Percentiles rank a stretch among this genome's conserved stretches.
These are phyloP conservation scores for Blastocystis sp. DNA, from an alignment of 352 stramenopile genomes.

Conservation along the genomic window DNA sequence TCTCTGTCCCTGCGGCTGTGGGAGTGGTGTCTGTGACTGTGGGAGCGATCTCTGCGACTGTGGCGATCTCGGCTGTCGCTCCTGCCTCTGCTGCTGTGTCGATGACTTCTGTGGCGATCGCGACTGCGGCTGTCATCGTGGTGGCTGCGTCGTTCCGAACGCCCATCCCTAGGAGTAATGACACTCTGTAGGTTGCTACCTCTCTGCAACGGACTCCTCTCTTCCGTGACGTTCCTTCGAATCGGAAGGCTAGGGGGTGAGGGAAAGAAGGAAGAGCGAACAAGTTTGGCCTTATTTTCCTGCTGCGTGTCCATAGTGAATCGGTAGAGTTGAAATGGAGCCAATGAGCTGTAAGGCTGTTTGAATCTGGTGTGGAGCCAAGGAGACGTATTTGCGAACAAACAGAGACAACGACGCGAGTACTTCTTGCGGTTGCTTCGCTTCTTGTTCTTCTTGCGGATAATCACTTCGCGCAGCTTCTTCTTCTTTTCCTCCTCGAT, in stretches of 20 bases:
- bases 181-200: no score
- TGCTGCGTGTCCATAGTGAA: neutral
- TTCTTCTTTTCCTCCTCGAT: slow-evolving; percentile 73
- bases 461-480: slow-evolving; percentile 65
- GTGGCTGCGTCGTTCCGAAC: slow-evolving; percentile 3
- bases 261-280: neutral
- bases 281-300: neutral
- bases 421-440: slow-evolving; percentile 72
- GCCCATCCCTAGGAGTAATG: neutral
- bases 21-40: neutral
- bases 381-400: no score
- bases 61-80: slow-evolving; percentile 25
- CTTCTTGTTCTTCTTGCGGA: slow-evolving; percentile 73
- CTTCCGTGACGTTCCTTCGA: neutral
- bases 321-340: neutral
- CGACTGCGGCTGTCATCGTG: neutral
- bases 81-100: slow-evolving; percentile 1
- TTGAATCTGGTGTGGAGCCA: slow-evolving; percentile 9
- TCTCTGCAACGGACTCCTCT: neutral
- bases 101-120: slow-evolving; percentile 7
- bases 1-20: neutral
- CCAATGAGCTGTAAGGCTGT: neutral
- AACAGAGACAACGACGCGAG: slow-evolving; percentile 7
- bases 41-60: neutral
- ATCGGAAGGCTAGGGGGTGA: neutral